Evolutionary conservation across 495 filamentous ascomycete species (phyloP), one percentile per base, ranked within the genome.

Genomic region (Achaetomiella virescens): DNA sequence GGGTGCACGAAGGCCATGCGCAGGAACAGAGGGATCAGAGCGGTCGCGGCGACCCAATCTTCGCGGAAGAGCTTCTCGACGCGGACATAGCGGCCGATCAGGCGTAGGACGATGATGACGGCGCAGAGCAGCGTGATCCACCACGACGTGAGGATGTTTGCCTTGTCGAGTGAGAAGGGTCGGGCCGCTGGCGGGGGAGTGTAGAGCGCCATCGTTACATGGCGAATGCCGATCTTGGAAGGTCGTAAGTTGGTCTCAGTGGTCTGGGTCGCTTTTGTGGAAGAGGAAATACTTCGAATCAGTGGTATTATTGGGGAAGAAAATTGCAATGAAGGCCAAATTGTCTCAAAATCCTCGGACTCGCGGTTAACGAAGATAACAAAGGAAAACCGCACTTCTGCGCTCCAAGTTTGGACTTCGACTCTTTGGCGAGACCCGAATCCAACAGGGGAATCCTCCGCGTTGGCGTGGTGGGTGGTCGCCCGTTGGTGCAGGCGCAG

Each of bases 1-100:
- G 90, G 76, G 75, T 98, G 92, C 7, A 96, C 80, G 46, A 91
- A 75, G 11, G 77, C 88, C 86, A 96, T 91, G 54, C 93, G 84
- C 40, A 81, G 66, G 38, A 89, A 63, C 37, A 98, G 72, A 25
- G 93, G 93, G 18, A 97, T 79, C 37, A 95, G 77, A 55, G 85
- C 86, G 27, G 78, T 66, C 56, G 87, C 84, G 71, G 93, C 93
- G 49, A 89, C 78, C 74, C 85, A 91, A 68, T 98, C 93, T 65
- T 97, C 93, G 24, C 72, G 66, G 51, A 96, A 96, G 27, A 97
- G 78, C 55, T 76, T 81, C 67, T 95, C 84, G 31, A 86, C 88
- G 24, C 93, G 80, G 1, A 90, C 72, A 64, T 87, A 92, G 29
- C 93, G 85, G 15, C 93, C 91, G 46, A 68, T 71, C 11, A 96